Conservation (phyloP, 2,329 filamentous ascomycete genomes). For the Paecilomyces niveus region DNA sequence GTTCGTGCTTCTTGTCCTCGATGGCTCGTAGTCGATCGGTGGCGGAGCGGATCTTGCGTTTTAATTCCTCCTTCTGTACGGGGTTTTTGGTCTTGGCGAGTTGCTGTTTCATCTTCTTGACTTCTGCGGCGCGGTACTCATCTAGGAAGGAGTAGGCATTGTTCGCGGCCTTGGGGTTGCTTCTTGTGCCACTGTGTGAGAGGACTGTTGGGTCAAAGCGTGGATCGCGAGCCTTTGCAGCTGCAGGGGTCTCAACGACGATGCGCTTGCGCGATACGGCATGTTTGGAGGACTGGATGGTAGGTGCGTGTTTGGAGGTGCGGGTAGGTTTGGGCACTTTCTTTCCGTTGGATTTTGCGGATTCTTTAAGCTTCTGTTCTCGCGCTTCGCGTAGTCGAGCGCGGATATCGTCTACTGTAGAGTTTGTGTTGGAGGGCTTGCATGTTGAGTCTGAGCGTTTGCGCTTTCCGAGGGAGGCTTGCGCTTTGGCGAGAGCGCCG, state of each 20-base stretch:
- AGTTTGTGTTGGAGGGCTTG: conserved; percentile 14
- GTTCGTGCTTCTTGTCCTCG: conserved; percentile 61
- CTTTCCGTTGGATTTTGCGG: conserved; percentile 26
- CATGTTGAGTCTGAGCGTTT: conserved; percentile 15
- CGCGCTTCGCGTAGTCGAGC: conserved; percentile 33
- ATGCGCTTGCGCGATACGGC: conserved; percentile 75
- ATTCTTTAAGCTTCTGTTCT: conserved; percentile 33
- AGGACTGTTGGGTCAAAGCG: conserved; percentile 67
- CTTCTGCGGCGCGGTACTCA: conserved; percentile 78
- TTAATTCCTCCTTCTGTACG: conserved; percentile 60
- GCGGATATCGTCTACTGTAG: conserved; percentile 32
- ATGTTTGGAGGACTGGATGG: conserved; percentile 71
- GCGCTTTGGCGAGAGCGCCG: conserved; percentile 80
- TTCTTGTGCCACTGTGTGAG: conserved; percentile 23
- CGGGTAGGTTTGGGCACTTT: conserved; percentile 35
- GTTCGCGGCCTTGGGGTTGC: conserved; percentile 44
- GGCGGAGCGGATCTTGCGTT: conserved; percentile 68
- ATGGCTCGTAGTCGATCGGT: conserved; percentile 68
- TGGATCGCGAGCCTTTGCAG: conserved; percentile 69
- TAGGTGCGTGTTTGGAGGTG: conserved; percentile 81
- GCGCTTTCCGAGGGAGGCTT: conserved; percentile 55
- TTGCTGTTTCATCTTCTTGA: conserved; percentile 62
- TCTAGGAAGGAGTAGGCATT: conserved; percentile 83
- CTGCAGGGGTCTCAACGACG: conserved; percentile 51
- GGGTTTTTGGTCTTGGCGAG: conserved; percentile 62